Percentiles rank a stretch among this genome's conserved stretches.
phyloP scores from a whole-genome alignment of 78 protist genomes.

The Abeoforma whisleri region DNA sequence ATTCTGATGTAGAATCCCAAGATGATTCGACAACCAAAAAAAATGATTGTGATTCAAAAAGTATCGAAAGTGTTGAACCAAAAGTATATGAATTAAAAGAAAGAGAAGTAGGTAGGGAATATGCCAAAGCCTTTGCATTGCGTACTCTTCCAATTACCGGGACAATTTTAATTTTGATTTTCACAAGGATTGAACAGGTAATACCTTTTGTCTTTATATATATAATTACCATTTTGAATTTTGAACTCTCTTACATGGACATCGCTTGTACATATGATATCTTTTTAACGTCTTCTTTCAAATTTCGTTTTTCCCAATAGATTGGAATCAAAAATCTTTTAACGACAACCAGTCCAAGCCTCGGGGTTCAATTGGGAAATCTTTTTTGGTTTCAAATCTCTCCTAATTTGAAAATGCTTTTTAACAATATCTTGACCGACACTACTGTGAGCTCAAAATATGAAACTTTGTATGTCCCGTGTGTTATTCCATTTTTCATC shows the following conservation, averaged over 20 bases:
- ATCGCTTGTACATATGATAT: no score
- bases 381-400: not conserved
- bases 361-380: constrained; percentile 20
- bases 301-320: no score
- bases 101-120: constrained; percentile 28
- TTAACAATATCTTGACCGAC: constrained; percentile 25
- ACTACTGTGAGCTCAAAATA: not conserved
- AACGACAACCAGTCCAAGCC: not conserved
- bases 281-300: no score
- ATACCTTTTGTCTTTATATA: not conserved
- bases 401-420: constrained; percentile 23
- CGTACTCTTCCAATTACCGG: constrained; percentile 33
- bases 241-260: no score
- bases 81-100: not conserved
- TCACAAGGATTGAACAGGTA: constrained; percentile 24
- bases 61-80: not conserved
- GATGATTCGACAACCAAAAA: no score
- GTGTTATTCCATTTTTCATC: constrained; percentile 17
- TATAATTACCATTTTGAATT: not conserved
- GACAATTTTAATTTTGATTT: constrained; percentile 28
- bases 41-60: not conserved
- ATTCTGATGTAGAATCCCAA: not conserved
- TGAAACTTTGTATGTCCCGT: constrained; percentile 38
- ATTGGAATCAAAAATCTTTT: not conserved
- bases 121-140: not conserved